A percentile compares a stretch with the other conserved stretches of the same genome.
phyloP scores from a whole-genome alignment of 139 green algal genomes.

The Astrephomene gubernaculifera region DNA sequence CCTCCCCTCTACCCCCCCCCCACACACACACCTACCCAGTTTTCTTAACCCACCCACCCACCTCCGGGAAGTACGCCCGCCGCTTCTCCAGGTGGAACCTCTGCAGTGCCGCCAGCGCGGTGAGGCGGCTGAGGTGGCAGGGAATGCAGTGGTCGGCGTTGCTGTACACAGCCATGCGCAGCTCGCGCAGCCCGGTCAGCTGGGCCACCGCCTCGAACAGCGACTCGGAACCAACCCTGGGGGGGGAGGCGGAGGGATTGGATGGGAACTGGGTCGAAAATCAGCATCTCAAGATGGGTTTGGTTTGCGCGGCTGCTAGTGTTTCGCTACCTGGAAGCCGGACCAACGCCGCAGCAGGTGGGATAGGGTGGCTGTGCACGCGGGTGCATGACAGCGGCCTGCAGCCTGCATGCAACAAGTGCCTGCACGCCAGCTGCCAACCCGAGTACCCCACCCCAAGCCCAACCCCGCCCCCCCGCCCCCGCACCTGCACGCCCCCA shows the following conservation, averaged over 20 bases:
- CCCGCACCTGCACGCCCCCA: slow-evolving; percentile 38
- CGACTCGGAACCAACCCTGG: slow-evolving; percentile 37
- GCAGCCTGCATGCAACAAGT: too few species aligned
- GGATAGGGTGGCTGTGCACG: too few species aligned
- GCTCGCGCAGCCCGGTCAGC: slow-evolving; percentile 41
- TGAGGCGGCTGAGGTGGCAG: slow-evolving; percentile 35
- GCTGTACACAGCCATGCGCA: slow-evolving; percentile 45
- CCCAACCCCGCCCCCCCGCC: too few species aligned
- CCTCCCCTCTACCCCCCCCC: not conserved
- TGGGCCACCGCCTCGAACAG: slow-evolving; percentile 44
- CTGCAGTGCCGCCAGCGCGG: slow-evolving; percentile 32
- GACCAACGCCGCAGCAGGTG: too few species aligned
- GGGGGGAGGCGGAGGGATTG: not conserved
- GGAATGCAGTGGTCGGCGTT: slow-evolving; percentile 43
- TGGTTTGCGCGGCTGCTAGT: too few species aligned
- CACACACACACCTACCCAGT: too few species aligned
- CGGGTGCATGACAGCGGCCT: too few species aligned
- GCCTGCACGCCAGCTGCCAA: too few species aligned
- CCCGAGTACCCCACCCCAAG: too few species aligned
- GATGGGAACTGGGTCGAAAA: too few species aligned
- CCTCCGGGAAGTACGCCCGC: slow-evolving; percentile 37
- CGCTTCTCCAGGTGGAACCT: slow-evolving; percentile 39
- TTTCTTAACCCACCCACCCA: not conserved
- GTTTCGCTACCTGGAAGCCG: too few species aligned
- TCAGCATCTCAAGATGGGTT: too few species aligned